phyloP scores from a whole-genome alignment of 306 rosid genomes.

The Vicia sativa region DNA sequence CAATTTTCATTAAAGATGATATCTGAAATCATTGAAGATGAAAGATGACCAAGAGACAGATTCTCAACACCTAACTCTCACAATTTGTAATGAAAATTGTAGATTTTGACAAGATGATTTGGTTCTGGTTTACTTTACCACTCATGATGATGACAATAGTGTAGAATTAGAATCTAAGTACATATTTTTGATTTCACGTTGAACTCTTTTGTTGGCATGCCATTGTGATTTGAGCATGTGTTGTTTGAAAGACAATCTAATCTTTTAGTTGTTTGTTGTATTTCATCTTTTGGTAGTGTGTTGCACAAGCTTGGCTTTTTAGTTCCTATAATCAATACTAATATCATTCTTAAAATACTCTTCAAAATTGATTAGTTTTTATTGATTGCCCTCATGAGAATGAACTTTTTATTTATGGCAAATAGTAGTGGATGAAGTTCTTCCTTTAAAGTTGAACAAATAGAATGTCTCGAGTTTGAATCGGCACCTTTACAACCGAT shows the following conservation, averaged over 20 bases:
- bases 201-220: slow-evolving; percentile 1
- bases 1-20: slow-evolving; percentile 40
- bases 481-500: too few relatives aligned
- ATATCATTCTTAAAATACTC: too few relatives aligned
- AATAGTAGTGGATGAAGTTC: too few relatives aligned
- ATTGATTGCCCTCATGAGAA: too few relatives aligned
- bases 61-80: slow-evolving; percentile 29
- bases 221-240: slow-evolving; percentile 20
- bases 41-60: slow-evolving; percentile 36
- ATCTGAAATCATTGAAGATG: slow-evolving; percentile 36
- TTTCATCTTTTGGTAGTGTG: not conserved
- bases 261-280: slow-evolving; percentile 25
- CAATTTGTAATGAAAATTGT: slow-evolving; percentile 30
- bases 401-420: too few relatives aligned
- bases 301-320: not conserved
- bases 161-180: slow-evolving; percentile 40
- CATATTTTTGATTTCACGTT: slow-evolving; percentile 27
- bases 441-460: too few relatives aligned
- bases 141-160: slow-evolving; percentile 29
- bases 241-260: slow-evolving; percentile 33
- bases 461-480: too few relatives aligned
- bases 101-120: not conserved
- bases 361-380: too few relatives aligned
- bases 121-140: slow-evolving; percentile 25
- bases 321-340: not conserved